Percentiles rank a stretch among this genome's conserved stretches.
These are phyloP conservation scores for Linum lewisii DNA, from an alignment of 345 rosid species.

Conservation along the genomic window DNA sequence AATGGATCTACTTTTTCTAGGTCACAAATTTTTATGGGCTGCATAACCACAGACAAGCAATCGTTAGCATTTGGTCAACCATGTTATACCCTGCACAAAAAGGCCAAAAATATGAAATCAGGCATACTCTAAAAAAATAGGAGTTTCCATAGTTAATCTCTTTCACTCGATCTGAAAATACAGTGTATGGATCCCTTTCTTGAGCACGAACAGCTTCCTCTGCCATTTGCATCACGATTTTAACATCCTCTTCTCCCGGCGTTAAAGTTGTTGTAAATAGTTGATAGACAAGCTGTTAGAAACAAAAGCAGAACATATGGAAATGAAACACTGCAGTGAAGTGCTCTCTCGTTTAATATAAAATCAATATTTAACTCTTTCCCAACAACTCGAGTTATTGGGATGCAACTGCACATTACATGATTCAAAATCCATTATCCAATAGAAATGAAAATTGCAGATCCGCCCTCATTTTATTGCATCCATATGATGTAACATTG, in stretches of 20 bases:
- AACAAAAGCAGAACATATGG: background rate
- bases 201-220: conserved; percentile 82
- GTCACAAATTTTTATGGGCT: conserved; percentile 70
- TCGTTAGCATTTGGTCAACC: conserved; percentile 3
- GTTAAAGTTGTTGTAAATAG: conserved; percentile 66
- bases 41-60: conserved; percentile 23
- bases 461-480: background rate
- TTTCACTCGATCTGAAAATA: conserved; percentile 68
- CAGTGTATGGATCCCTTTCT: conserved; percentile 89
- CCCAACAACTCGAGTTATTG: too few relatives aligned
- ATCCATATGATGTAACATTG: background rate
- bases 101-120: conserved; percentile 9
- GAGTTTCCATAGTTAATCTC: conserved; percentile 88
- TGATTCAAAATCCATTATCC: background rate
- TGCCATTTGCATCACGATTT: conserved; percentile 86
- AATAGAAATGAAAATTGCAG: too few relatives aligned
- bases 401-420: too few relatives aligned
- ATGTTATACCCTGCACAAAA: conserved; percentile 4
- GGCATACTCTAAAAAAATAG: conserved; percentile 73
- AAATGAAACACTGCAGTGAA: background rate
- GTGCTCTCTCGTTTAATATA: background rate
- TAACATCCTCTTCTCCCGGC: conserved; percentile 80
- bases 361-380: too few relatives aligned
- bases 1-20: conserved; percentile 71
- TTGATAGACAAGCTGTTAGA: conserved; percentile 72